Conservation (phyloP, 306 rosid species). For the Trifolium repens region DNA sequence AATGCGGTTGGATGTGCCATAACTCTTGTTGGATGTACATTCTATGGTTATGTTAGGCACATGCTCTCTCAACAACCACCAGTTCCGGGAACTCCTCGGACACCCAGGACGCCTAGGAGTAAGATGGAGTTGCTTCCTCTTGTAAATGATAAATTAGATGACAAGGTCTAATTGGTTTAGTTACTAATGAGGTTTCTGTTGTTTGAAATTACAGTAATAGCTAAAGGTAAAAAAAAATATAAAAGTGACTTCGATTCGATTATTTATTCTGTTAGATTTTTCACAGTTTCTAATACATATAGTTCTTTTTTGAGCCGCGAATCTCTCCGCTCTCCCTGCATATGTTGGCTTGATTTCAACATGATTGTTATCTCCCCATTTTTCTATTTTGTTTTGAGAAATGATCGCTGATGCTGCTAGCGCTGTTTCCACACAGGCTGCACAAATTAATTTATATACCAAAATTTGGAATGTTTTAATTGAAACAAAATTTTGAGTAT, state of each 20-base stretch:
- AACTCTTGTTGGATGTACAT: constrained; percentile 87
- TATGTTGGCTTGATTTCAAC: constrained; percentile 7
- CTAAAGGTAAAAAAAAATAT: constrained; percentile 43
- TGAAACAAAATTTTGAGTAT: too few relatives aligned
- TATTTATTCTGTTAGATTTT: constrained; percentile 47
- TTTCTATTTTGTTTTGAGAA: not conserved
- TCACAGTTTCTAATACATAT: constrained; percentile 40
- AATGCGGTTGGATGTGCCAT: constrained; percentile 83
- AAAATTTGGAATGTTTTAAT: too few relatives aligned
- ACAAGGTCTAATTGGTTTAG: constrained; percentile 60
- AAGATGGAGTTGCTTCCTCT: constrained; percentile 88
- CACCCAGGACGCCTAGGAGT: constrained; percentile 76
- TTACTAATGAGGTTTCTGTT: constrained; percentile 38
- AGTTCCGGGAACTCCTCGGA: constrained; percentile 69
- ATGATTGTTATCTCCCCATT: not conserved
- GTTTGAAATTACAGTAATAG: constrained; percentile 48
- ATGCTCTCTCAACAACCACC: constrained; percentile 71
- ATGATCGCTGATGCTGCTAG: constrained; percentile 30
- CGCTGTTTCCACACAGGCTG: not conserved
- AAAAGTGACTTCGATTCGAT: constrained; percentile 26
- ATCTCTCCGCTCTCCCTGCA: not conserved
- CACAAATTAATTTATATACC: not conserved
- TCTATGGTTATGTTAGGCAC: constrained; percentile 90
- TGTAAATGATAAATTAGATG: constrained; percentile 93
- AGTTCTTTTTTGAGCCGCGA: constrained; percentile 27